These are phyloP conservation scores for Cardamine chenopodiifolia DNA, from an alignment of 345 rosid genomes.

Conservation along the genomic window DNA sequence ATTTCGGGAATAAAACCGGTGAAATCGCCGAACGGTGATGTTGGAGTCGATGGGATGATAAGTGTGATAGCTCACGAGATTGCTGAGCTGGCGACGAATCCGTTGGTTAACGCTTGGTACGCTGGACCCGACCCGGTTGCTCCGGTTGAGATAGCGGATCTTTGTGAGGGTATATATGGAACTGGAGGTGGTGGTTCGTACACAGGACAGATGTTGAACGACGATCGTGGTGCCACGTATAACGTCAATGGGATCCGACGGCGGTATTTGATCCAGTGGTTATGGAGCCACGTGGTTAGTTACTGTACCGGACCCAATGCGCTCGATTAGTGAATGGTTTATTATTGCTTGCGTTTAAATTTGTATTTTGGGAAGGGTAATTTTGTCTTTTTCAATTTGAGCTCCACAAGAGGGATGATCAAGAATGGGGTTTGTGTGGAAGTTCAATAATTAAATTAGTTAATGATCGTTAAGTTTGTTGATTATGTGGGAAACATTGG, in stretches of 20 bases:
- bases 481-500: conserved; percentile 9
- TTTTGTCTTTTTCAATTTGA: conserved; percentile 10
- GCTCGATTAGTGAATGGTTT: conserved; percentile 60
- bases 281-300: conserved; percentile 77
- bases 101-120: conserved; percentile 95
- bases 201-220: conserved; percentile 82
- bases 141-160: conserved; percentile 93
- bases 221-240: conserved; percentile 72
- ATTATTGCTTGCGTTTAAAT: background rate
- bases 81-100: conserved; percentile 95
- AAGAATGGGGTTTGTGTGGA: conserved; percentile 14
- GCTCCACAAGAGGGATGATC: background rate
- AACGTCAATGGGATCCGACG: conserved; percentile 87
- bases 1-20: conserved; percentile 70
- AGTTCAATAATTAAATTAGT: conserved; percentile 23
- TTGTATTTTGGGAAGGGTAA: conserved; percentile 23
- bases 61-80: conserved; percentile 94
- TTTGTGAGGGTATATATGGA: conserved; percentile 97
- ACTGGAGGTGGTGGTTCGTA: conserved; percentile 98
- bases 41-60: conserved; percentile 94
- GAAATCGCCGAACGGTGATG: conserved; percentile 82
- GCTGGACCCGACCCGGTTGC: conserved; percentile 87
- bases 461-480: conserved; percentile 22
- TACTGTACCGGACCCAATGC: conserved; percentile 97
- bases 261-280: conserved; percentile 89